Base-by-base conservation (phyloP, 768 basidiomycete genomes). In the Boletus speciosus region DNA sequence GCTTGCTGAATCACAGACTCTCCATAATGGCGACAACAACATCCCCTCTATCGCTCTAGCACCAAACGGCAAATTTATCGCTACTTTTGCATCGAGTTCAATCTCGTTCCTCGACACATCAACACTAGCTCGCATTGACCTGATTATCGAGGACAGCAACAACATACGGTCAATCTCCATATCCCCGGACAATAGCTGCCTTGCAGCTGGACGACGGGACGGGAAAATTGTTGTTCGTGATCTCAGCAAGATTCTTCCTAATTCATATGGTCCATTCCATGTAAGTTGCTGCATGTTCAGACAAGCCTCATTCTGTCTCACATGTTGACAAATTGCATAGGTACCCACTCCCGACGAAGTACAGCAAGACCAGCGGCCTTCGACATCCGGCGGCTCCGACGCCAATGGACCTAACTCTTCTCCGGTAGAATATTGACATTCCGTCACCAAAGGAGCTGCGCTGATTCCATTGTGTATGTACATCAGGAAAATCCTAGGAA, bases 21-120 rank as follows among this genome's bases (percentile, higher is more conserved):
- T 45, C 4, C 16, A 29, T n/a, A 16, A 29, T 1, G 5, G 11
- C 5, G 1, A 19, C 10, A 0, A 11, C 15, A 0, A 6, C 0
- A 2, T 44, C 6, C 4, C 1, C 4, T 44, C 43, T 19, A 7
- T 44, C 6, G 43, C 43, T n/a, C 4, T 44, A 12, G 29, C 43
- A 1, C 3, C 43, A n/a, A 44, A 44, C 0, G 43, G 43, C 4
- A 44, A 31, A 31, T 44, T 44, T 6, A 2, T 44, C 1, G 11
- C 43, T 31, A 8, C 29, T 1, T 2, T 12, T 1, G 7, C 29
- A 31, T 0, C 0, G 1, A 6, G 12, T n/a, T 31, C 29, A 12
- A 14, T 44, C 29, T 31, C 9, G 1, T 19, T 44, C n/a, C 29
- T 44, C 1, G 43, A 44, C 11, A n/a, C 43, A 31, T 19, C 6